Evolutionary conservation across 1,284 basidiomycete species (phyloP), one percentile per base, ranked within the genome.

Genomic region (Malassezia sp.): DNA sequence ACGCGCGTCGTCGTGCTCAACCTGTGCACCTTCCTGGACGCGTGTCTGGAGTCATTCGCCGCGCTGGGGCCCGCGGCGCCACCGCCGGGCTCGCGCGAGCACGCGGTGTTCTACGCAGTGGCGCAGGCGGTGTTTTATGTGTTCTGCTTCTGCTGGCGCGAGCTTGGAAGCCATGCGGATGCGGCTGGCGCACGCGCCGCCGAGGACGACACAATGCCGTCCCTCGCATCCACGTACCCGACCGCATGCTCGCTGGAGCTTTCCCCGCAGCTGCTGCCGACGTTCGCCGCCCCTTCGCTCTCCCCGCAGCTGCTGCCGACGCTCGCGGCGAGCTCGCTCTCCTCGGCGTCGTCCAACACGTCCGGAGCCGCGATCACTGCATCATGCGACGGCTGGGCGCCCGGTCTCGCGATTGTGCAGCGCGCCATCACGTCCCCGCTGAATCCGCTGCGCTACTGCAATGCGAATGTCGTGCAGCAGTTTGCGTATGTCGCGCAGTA

Each of bases 111-210:
- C 71, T 97, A 96, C 70, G 88, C 91, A 5, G 83, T 95, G 24
- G 75, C 82, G 1, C 93, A 97, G 68, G 85, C 90, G 0, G 79
- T 89, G 5, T 93, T 99, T 71, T 78, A 97, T 61, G 88, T 97
- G 54, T 99, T 97, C 71, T 97, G 93, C 72, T 99, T 97, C 74
- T 77, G 91, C 15, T 97, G 90, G 91, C 75, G 86, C 52, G 88
- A 90, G 60, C 73, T 96, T 20, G 75, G 67, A 8, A n/a, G 41
- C 20, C 48, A 57, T 14, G 30, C 45, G 23, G 58, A 49, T 40
- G 42, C 38, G 23, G 36, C 28, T 27, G 44, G 8, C 29, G 33
- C 22, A 21, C 39, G 15, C 20, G 22, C 33, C 21, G 38, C 35
- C 29, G 42, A 49, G 17, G 52, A 44, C 7, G 7, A 22, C 28